These are phyloP conservation scores for Russula dissimulans DNA, from an alignment of 768 basidiomycete genomes.

Conservation along the genomic window DNA sequence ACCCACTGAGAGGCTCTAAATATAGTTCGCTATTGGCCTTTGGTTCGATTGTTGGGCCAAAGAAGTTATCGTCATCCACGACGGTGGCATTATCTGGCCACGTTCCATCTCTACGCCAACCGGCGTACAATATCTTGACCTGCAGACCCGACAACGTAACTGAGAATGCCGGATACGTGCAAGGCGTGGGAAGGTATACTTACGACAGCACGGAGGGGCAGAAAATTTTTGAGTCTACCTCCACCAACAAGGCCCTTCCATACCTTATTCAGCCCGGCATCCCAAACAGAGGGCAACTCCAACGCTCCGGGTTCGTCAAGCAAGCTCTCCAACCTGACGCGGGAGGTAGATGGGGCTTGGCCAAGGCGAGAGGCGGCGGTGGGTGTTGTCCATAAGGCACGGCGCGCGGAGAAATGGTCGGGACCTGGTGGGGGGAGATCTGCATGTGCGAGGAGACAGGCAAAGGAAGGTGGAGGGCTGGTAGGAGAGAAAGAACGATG, in stretches of 20 bases:
- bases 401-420: slow-evolving; percentile 51
- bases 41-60: slow-evolving; percentile 2
- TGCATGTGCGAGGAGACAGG: slow-evolving; percentile 31
- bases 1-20: neutral
- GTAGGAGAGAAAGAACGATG: neutral
- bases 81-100: slow-evolving; percentile 52
- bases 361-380: slow-evolving; percentile 19
- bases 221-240: slow-evolving; percentile 43
- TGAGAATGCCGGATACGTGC: neutral
- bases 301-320: slow-evolving; percentile 40
- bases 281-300: slow-evolving; percentile 47
- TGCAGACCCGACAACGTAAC: slow-evolving; percentile 27
- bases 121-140: slow-evolving; percentile 65
- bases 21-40: neutral
- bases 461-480: slow-evolving; percentile 27
- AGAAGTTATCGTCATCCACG: slow-evolving; percentile 17
- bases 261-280: slow-evolving; percentile 45
- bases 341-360: slow-evolving; percentile 20
- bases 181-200: slow-evolving; percentile 24
- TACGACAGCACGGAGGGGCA: slow-evolving; percentile 62
- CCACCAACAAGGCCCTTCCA: slow-evolving; percentile 57
- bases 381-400: slow-evolving; percentile 46
- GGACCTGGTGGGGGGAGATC: slow-evolving; percentile 55
- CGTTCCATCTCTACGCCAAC: slow-evolving; percentile 68
- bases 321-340: slow-evolving; percentile 37